Base-by-base conservation (phyloP, 2,329 filamentous ascomycete species). In the Coniochaeta ligniaria region DNA sequence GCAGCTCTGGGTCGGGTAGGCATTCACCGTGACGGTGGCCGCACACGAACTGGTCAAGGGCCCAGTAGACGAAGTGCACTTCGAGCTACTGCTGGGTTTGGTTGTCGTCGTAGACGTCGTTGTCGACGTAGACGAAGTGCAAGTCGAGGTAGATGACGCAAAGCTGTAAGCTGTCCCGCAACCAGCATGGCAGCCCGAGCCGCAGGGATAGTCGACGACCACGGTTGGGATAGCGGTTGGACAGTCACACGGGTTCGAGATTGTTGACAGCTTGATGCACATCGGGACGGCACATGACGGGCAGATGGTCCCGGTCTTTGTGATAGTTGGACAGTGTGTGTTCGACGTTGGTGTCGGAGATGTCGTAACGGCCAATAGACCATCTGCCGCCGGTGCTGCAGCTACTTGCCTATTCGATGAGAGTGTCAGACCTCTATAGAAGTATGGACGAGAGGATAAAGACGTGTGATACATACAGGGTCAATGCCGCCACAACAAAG, bases 231-330 rank as follows among this genome's bases (percentile, higher is more conserved):
- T 45, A 16, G 61, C n/a, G 22, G 47, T 45, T 17, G 61, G 41
- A 33, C 61, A 62, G 59, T 52, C 59, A 55, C 61, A 62, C 8
- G 55, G 56, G 56, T 60, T 60, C 8, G 59, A 55, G 17, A 61
- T 26, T 11, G 59, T 59, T 11, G 59, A 57, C 3, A 59, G 12
- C 12, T 55, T 17, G 7, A 45, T 36, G 59, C 61, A 62, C 14
- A 36, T 31, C 28, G 50, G 57, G 6, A 47, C 55, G 6, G 31
- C 11, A 56, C 61, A 62, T 28, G 36, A 20, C 8, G 35, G 17
- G 52, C 61, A 62, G n/a, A 62, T 52, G 28, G 45, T 57, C 20
- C 45, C 61, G 9, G 61, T 62, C 16, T 35, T 50, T n/a, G 59
- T 61, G 17, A 62, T 33, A 8, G 61, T 62, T 24, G 61, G 61